Evolutionary conservation across 208 protist genomes (phyloP).

Genomic region (Balamuthia mandrillaris): DNA sequence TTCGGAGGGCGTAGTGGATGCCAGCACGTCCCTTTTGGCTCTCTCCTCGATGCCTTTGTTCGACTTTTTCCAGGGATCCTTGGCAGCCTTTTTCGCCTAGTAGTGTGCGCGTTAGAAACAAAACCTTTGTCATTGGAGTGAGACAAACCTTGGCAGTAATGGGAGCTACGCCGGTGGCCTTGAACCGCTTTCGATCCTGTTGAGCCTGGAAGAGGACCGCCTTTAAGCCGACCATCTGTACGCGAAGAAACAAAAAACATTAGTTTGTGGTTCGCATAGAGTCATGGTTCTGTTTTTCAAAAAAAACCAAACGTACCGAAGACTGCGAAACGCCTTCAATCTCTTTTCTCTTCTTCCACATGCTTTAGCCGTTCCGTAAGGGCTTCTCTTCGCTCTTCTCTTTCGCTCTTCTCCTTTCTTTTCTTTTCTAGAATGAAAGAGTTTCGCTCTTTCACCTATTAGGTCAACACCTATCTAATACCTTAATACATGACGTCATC

Average conservation of each 20-base stretch:
- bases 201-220: slow-evolving; percentile 12
- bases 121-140: not conserved
- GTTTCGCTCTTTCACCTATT: not conserved
- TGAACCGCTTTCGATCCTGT: slow-evolving; percentile 18
- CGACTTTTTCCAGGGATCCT: slow-evolving; percentile 4
- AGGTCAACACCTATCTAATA: too few relatives aligned
- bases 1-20: not conserved
- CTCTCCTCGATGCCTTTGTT: slow-evolving; percentile 14
- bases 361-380: too few relatives aligned
- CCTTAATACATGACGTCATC: too few relatives aligned
- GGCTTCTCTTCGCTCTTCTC: too few relatives aligned
- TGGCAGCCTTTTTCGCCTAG: not conserved
- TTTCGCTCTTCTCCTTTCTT: too few relatives aligned
- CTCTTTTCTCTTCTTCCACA: slow-evolving; percentile 37
- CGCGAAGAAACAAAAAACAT: not conserved
- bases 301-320: not conserved
- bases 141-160: not conserved
- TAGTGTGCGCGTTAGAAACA: not conserved
- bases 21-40: not conserved
- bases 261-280: not conserved
- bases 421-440: not conserved
- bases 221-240: slow-evolving; percentile 26
- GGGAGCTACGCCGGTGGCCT: not conserved
- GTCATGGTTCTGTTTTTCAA: not conserved
- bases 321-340: slow-evolving; percentile 16